Percentiles rank a stretch among this genome's conserved stretches.
Conservation (phyloP, 1,139 yeast species). For the Suhomyces bokatorum region DNA sequence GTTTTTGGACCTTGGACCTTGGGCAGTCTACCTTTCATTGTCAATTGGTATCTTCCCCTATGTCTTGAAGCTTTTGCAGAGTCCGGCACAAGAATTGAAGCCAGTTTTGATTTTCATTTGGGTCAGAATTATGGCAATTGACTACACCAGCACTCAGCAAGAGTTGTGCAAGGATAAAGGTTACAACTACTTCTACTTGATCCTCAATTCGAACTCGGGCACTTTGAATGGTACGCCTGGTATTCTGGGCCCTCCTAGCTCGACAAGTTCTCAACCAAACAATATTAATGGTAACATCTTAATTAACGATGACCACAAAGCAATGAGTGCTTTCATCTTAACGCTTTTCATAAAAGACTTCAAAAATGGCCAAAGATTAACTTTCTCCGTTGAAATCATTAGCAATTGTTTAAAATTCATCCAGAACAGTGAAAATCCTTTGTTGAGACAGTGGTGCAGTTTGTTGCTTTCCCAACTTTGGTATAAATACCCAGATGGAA, state of each 20-base stretch:
- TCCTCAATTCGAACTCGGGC: slow-evolving; percentile 46
- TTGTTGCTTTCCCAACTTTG: slow-evolving; percentile 77
- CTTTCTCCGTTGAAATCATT: slow-evolving; percentile 73
- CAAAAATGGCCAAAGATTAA: slow-evolving; percentile 75
- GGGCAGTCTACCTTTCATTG: slow-evolving; percentile 93
- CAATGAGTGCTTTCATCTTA: slow-evolving; percentile 91
- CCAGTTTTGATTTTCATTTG: slow-evolving; percentile 94
- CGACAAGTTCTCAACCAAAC: slow-evolving; percentile 9
- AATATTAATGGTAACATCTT: slow-evolving; percentile 28
- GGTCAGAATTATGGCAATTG: slow-evolving; percentile 98
- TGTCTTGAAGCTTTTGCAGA: slow-evolving; percentile 82
- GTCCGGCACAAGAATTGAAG: slow-evolving; percentile 93
- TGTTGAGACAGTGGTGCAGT: slow-evolving; percentile 90
- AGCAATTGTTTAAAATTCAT: slow-evolving; percentile 67
- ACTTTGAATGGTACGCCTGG: slow-evolving; percentile 29
- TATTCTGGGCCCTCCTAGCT: slow-evolving; percentile 21
- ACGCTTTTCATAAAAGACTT: slow-evolving; percentile 81
- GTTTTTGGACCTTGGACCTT: slow-evolving; percentile 91
- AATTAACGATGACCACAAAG: slow-evolving; percentile 79
- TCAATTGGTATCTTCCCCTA: slow-evolving; percentile 97
- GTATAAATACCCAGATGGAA: slow-evolving; percentile 73
- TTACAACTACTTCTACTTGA: slow-evolving; percentile 80
- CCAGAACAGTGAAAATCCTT: slow-evolving; percentile 76
- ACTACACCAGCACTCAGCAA: slow-evolving; percentile 84
- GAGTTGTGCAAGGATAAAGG: slow-evolving; percentile 92